Conservation (phyloP, 2,329 filamentous ascomycete species). For the Mycosphaerella sp. region DNA sequence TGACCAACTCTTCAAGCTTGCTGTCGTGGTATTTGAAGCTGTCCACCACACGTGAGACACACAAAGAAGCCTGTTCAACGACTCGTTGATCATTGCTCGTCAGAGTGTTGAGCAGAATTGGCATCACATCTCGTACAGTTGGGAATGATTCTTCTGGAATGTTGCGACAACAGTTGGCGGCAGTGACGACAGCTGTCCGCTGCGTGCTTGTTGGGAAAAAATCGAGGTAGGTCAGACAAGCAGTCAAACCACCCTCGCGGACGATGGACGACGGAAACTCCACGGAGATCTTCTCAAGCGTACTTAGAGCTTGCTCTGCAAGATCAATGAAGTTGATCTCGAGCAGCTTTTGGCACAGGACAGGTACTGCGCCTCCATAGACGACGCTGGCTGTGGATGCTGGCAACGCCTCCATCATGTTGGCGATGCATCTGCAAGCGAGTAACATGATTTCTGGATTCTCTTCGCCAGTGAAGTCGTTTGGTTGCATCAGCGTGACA, state of each 20-base stretch:
- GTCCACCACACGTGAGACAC: slow-evolving; percentile 91
- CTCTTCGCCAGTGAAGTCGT: slow-evolving; percentile 71
- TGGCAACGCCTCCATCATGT: slow-evolving; percentile 94
- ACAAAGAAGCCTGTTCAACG: slow-evolving; percentile 91
- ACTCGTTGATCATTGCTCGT: slow-evolving; percentile 92
- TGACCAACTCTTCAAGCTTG: slow-evolving; percentile 88
- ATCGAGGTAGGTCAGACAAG: slow-evolving; percentile 92
- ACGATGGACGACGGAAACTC: slow-evolving; percentile 95
- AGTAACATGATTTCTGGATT: slow-evolving; percentile 97
- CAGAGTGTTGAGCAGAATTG: slow-evolving; percentile 82
- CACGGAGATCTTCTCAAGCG: slow-evolving; percentile 92
- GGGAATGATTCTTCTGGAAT: slow-evolving; percentile 90
- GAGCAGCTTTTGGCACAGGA: slow-evolving; percentile 88
- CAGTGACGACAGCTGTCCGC: slow-evolving; percentile 90
- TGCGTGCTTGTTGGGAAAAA: slow-evolving; percentile 98
- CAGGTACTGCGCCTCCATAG: slow-evolving; percentile 91
- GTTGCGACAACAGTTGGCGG: slow-evolving; percentile 96
- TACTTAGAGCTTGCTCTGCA: slow-evolving; percentile 93
- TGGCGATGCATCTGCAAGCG: slow-evolving; percentile 90
- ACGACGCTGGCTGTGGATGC: slow-evolving; percentile 92
- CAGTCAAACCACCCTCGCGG: slow-evolving; percentile 86
- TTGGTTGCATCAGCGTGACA: slow-evolving; percentile 83
- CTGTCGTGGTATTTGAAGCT: slow-evolving; percentile 86
- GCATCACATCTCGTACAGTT: slow-evolving; percentile 93
- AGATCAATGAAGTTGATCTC: slow-evolving; percentile 97